Percentiles rank a stretch among this genome's conserved stretches.
Evolutionary conservation across 2,329 filamentous ascomycete species (phyloP).

Genomic region (Stachybotrys elegans): DNA sequence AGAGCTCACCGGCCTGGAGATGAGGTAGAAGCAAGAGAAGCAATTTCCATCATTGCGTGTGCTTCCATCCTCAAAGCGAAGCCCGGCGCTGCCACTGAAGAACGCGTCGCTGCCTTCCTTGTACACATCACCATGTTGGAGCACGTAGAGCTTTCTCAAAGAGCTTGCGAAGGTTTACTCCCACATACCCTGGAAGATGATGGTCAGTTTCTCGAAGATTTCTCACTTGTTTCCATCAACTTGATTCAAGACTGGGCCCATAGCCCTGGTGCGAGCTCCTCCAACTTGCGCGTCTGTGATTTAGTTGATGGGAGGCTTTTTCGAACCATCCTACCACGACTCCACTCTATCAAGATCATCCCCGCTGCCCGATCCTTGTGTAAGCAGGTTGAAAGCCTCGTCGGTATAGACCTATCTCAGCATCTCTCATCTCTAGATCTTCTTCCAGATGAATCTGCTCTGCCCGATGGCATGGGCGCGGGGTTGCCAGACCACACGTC

Average conservation of each 20-base stretch:
- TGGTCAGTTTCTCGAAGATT: constrained; percentile 9
- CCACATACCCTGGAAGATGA: background rate
- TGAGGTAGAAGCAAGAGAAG: background rate
- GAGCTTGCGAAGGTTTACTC: background rate
- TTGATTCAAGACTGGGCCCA: constrained; percentile 7
- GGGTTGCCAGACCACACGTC: too few species aligned
- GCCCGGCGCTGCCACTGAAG: background rate
- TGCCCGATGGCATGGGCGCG: too few species aligned
- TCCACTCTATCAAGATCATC: too few species aligned
- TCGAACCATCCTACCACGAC: too few species aligned
- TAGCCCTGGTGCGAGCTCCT: background rate
- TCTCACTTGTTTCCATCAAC: constrained; percentile 16
- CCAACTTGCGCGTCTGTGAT: constrained; percentile 24
- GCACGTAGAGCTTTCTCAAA: background rate
- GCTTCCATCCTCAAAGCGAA: background rate
- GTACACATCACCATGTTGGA: background rate
- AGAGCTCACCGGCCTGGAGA: too few species aligned
- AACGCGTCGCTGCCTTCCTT: background rate
- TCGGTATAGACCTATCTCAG: too few species aligned
- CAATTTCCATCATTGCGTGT: background rate
- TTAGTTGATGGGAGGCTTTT: constrained; percentile 26
- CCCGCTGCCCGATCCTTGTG: too few species aligned
- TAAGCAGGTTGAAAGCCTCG: too few species aligned
- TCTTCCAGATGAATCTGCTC: too few species aligned
- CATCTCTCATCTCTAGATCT: too few species aligned